These are phyloP conservation scores for Chytriomyces confervae DNA, from an alignment of 192 early-diverging fungal species.

Conservation along the genomic window DNA sequence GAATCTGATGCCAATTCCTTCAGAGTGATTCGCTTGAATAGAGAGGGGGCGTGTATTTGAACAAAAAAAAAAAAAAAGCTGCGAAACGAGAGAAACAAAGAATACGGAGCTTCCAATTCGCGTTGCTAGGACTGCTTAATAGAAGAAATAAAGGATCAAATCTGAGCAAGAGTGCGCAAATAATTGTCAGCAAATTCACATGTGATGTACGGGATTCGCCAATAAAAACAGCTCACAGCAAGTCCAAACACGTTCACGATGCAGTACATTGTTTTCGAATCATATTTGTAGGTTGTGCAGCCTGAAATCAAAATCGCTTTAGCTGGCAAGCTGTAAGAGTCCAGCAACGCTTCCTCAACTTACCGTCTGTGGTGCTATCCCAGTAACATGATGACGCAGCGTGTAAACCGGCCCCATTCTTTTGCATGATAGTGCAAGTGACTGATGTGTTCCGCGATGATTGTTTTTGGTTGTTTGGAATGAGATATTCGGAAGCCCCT, in stretches of 20 bases:
- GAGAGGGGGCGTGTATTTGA: too few species aligned
- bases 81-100: neutral
- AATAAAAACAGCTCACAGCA: constrained; percentile 38
- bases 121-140: neutral
- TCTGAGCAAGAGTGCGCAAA: too few species aligned
- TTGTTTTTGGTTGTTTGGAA: neutral
- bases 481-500: neutral
- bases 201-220: too few species aligned
- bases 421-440: constrained; percentile 84
- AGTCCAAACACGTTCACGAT: constrained; percentile 83
- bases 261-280: constrained; percentile 79
- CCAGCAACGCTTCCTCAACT: constrained; percentile 36
- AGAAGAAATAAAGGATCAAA: neutral
- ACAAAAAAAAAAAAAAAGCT: neutral
- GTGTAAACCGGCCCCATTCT: constrained; percentile 80
- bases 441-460: constrained; percentile 41
- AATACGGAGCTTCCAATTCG: neutral
- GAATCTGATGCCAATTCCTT: too few species aligned
- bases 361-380: constrained; percentile 76
- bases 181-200: too few species aligned
- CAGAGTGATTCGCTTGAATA: too few species aligned
- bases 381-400: constrained; percentile 77
- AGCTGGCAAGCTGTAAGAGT: constrained; percentile 29
- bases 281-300: constrained; percentile 76
- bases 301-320: constrained; percentile 47